phyloP scores from a whole-genome alignment of 371 early-diverging fungal genomes.

The Actinomortierella ambigua region DNA sequence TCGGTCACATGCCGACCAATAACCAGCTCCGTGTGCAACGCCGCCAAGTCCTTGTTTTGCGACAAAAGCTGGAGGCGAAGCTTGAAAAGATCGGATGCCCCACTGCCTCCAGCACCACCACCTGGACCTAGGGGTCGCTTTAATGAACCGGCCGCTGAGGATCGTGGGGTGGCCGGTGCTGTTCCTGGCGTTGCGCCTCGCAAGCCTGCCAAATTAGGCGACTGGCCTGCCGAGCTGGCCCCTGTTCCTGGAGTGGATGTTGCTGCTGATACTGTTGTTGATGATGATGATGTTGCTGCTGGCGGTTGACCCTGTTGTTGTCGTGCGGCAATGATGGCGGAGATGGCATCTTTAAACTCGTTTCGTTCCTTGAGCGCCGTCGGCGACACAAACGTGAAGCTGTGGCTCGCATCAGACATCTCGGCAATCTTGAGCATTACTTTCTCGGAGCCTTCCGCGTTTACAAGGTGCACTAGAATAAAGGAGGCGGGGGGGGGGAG shows the following conservation, averaged over 20 bases:
- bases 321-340: constrained; percentile 49
- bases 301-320: constrained; percentile 45
- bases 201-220: constrained; percentile 17
- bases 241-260: constrained; percentile 29
- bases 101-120: background rate
- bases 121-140: background rate
- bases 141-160: constrained; percentile 24
- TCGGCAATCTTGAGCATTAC: constrained; percentile 48
- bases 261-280: constrained; percentile 9
- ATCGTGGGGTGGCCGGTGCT: constrained; percentile 33
- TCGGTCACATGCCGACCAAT: constrained; percentile 76
- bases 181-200: constrained; percentile 18
- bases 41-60: constrained; percentile 70
- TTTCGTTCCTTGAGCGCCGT: constrained; percentile 61
- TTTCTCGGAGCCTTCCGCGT: constrained; percentile 24
- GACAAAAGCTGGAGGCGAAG: constrained; percentile 67
- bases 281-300: constrained; percentile 20
- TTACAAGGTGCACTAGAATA: constrained; percentile 23
- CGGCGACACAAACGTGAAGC: constrained; percentile 55
- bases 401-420: constrained; percentile 37
- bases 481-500: background rate
- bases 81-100: constrained; percentile 51
- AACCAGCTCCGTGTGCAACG: constrained; percentile 83
- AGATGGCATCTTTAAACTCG: constrained; percentile 58
- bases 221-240: constrained; percentile 3